A percentile compares a stretch with the other conserved stretches of the same genome.
These are phyloP conservation scores for Cladosporium velox DNA, from an alignment of 2,329 filamentous ascomycete species.

Conservation along the genomic window DNA sequence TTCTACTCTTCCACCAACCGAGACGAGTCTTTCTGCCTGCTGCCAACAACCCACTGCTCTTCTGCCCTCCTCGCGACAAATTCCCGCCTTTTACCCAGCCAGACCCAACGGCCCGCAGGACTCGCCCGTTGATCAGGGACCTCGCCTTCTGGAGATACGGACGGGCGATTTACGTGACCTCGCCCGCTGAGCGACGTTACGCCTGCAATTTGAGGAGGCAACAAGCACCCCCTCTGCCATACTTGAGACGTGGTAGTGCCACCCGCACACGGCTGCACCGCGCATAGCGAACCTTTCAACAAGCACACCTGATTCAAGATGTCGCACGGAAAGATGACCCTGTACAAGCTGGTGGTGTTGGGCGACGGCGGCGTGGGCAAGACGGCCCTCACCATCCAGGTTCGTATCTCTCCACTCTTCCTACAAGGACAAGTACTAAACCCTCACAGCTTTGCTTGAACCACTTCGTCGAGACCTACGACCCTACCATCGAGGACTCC, in stretches of 20 bases:
- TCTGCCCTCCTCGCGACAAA: constrained; percentile 10
- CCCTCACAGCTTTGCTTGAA: constrained; percentile 80
- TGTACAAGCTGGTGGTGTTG: constrained; percentile 92
- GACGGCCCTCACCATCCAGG: constrained; percentile 95
- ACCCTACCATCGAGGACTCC: constrained; percentile 69
- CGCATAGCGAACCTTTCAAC: constrained; percentile 5
- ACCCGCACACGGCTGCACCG: constrained; percentile 4
- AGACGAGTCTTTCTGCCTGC: background rate
- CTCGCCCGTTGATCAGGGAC: constrained; percentile 20
- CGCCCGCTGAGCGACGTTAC: constrained; percentile 16
- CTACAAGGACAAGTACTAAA: constrained; percentile 2
- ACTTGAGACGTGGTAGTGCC: constrained; percentile 17
- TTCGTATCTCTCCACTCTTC: constrained; percentile 21
- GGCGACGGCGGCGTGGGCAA: constrained; percentile 98
- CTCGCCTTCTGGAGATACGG: constrained; percentile 18
- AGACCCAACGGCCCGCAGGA: constrained; percentile 19
- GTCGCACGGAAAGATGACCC: constrained; percentile 43
- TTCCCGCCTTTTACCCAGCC: constrained; percentile 21
- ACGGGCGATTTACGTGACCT: constrained; percentile 8
- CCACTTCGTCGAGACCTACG: constrained; percentile 93
- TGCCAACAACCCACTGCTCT: background rate
- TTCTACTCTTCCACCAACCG: background rate
- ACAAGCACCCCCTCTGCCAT: background rate
- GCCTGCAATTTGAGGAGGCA: constrained; percentile 6
- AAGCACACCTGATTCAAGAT: constrained; percentile 25